Percentiles rank a stretch among this genome's conserved stretches.
phyloP scores from a whole-genome alignment of 2,329 filamentous ascomycete genomes.

The Xylaria arbuscula region DNA sequence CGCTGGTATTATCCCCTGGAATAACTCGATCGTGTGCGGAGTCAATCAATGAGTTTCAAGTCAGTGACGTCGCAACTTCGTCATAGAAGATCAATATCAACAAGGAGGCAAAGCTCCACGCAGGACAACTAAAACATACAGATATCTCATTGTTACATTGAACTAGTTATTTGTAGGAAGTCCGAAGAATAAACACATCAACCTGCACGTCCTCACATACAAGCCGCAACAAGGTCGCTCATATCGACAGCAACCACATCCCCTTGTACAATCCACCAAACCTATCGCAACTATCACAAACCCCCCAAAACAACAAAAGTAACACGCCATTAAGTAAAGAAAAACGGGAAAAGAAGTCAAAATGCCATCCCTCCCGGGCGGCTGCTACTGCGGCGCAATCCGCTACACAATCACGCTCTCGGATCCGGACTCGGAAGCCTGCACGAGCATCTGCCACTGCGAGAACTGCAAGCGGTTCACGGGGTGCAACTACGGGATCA shows the following conservation, averaged over 20 bases:
- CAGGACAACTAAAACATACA: no score
- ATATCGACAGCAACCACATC: not conserved
- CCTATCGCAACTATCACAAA: not conserved
- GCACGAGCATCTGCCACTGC: constrained; percentile 65
- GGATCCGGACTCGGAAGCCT: constrained; percentile 57
- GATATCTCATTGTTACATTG: no score
- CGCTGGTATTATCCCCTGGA: not conserved
- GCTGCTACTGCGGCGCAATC: constrained; percentile 61
- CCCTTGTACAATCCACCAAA: not conserved
- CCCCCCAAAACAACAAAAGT: not conserved
- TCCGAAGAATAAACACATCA: not conserved
- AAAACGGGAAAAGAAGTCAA: not conserved
- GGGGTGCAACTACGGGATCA: constrained; percentile 63
- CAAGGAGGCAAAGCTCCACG: not conserved
- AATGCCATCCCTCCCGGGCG: constrained; percentile 45
- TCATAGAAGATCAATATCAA: constrained; percentile 4
- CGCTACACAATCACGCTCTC: constrained; percentile 58
- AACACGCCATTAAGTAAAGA: not conserved
- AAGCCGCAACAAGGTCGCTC: not conserved
- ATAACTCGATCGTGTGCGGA: not conserved
- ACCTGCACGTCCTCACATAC: not conserved
- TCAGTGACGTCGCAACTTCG: constrained; percentile 20
- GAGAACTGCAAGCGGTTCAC: constrained; percentile 65
- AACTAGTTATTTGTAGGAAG: not conserved
- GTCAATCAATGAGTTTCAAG: not conserved